Evolutionary conservation across 345 rosid genomes (phyloP).

Genomic region (Physaria fendleri): DNA sequence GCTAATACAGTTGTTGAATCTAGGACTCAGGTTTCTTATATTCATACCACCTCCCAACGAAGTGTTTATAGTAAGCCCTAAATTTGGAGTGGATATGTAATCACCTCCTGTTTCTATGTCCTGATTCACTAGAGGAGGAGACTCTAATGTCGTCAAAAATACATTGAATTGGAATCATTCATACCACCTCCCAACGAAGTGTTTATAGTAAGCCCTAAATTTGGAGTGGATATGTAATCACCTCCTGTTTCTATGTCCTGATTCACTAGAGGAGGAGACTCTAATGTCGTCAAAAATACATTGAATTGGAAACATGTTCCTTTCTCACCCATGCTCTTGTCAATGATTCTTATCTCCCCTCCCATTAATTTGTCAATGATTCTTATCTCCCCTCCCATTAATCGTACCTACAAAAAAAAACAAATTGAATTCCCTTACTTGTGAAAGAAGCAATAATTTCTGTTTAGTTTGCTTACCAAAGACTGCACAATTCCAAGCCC

Average conservation of each 20-base stretch:
- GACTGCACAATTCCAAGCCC: conserved; percentile 91
- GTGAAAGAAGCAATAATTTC: not conserved
- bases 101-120: conserved; percentile 30
- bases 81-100: conserved; percentile 4
- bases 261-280: conserved; percentile 5
- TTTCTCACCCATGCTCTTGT: conserved; percentile 46
- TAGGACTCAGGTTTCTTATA: conserved; percentile 36
- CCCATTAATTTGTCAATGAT: conserved; percentile 50
- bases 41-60: conserved; percentile 18
- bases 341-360: conserved; percentile 65
- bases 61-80: conserved; percentile 27
- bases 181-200: conserved; percentile 19
- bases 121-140: conserved; percentile 5
- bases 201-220: conserved; percentile 25
- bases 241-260: conserved; percentile 17
- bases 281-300: conserved; percentile 32
- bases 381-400: conserved; percentile 81
- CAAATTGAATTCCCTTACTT: not conserved
- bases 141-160: conserved; percentile 27
- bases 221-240: conserved; percentile 12
- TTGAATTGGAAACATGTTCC: conserved; percentile 85
- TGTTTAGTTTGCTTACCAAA: conserved; percentile 41
- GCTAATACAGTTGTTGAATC: conserved; percentile 23
- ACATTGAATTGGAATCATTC: conserved; percentile 67
- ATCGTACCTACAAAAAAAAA: conserved; percentile 42